These are phyloP conservation scores for Cymbopogon flexuosus DNA, from an alignment of 202 grass and related monocot species.

Conservation along the genomic window DNA sequence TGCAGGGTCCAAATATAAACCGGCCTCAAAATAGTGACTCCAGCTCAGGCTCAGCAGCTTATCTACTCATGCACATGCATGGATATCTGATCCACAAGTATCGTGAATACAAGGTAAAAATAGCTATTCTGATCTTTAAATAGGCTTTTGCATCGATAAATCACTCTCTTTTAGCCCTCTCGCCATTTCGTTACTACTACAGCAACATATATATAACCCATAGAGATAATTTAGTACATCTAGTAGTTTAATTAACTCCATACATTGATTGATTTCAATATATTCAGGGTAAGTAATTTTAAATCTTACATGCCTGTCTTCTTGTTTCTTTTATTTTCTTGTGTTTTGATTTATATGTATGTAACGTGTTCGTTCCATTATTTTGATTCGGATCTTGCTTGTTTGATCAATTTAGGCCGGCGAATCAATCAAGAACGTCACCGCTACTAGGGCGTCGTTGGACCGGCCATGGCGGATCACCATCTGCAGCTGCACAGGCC, in stretches of 20 bases:
- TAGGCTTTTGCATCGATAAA: constrained; percentile 18
- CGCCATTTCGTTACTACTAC: constrained; percentile 21
- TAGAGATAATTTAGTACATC: constrained; percentile 28
- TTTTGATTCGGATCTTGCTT: neutral
- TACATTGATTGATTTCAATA: neutral
- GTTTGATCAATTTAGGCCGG: neutral
- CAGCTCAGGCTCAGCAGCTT: constrained; percentile 7
- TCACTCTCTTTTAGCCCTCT: constrained; percentile 17
- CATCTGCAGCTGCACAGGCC: constrained; percentile 21
- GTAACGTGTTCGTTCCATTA: neutral
- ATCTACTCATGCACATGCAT: neutral
- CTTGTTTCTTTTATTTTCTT: neutral
- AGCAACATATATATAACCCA: constrained; percentile 8
- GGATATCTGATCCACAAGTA: constrained; percentile 34
- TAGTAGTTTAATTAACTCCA: constrained; percentile 20
- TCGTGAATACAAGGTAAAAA: constrained; percentile 34
- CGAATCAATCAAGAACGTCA: neutral
- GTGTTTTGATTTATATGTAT: neutral
- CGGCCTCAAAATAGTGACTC: constrained; percentile 25
- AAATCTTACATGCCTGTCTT: neutral
- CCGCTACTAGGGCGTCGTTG: neutral
- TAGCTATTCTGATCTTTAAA: constrained; percentile 34
- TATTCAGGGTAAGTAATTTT: constrained; percentile 10
- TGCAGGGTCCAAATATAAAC: constrained; percentile 13
- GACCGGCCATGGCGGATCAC: constrained; percentile 35